Base-by-base conservation (phyloP, 2,329 filamentous ascomycete species). In the Pseudogymnoascus verrucosus region DNA sequence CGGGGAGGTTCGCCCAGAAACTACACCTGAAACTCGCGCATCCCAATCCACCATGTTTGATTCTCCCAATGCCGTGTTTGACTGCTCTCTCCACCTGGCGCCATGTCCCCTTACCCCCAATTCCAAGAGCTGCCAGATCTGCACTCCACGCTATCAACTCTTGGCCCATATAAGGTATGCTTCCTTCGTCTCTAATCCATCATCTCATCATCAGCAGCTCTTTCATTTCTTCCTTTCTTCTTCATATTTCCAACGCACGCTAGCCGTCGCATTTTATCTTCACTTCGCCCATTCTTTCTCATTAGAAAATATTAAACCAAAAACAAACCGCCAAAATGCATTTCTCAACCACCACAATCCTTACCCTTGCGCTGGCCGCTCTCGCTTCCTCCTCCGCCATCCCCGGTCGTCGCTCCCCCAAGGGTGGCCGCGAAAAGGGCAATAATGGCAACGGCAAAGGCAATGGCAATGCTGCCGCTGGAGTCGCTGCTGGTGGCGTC, bases 161-260 rank as follows among this genome's bases (percentile, higher is more conserved):
- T 57, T 57, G 47, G 47, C 47, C 47, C 47, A 57, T 57, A 57
- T 57, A 57, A 57, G 47, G 26, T 57, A 34, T 19, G 26, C n/a
- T 57, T 10, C n/a, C 47, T 19, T 19, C 28, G 26, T 57, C 47
- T 57, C 16, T 31, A 5, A 57, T 57, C 47, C 47, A 34, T 57
- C 47, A 31, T 34, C 19, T 34, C 19, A 19, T 19, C 19, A 57
- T 19, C 47, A 57, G 26, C 26, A 34, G 47, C 26, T 34, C 47
- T 19, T 54, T 31, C 47, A 31, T 57, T 54, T 19, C 16, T 44
- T 47, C 21, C 12, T 47, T n/a, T 10, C 26, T 57, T 34, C 10
- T 34, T 57, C 19, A 16, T 34, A 57, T 54, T 31, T 11, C 26
- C 47, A 28, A 34, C 31, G 10, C 31, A 57, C 47, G 47, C 47